Conservation (phyloP, 805 yeast genomes). For the Jamesozyma lodderae region DNA sequence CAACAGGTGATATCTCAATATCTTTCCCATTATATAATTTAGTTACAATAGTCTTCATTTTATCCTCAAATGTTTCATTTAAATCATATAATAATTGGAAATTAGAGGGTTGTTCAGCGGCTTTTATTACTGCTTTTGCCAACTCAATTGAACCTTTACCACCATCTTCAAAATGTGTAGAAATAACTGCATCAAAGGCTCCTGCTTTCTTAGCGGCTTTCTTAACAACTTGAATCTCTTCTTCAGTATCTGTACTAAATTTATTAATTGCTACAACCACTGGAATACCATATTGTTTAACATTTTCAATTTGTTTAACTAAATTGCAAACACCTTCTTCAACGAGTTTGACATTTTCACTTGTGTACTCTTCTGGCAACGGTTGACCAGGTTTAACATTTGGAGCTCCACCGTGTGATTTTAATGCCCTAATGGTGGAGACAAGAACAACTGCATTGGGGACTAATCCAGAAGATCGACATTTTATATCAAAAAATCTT, state of each 20-base stretch:
- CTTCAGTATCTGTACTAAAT: conserved; percentile 71
- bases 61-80: conserved; percentile 56
- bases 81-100: conserved; percentile 63
- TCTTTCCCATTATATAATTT: conserved; percentile 73
- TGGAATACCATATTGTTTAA: conserved; percentile 76
- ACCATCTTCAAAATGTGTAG: conserved; percentile 95
- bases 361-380: conserved; percentile 69
- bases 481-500: conserved; percentile 89
- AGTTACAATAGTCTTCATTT: conserved; percentile 56
- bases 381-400: conserved; percentile 91
- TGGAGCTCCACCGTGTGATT: conserved; percentile 95
- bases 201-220: conserved; percentile 84
- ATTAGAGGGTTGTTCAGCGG: conserved; percentile 42
- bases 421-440: conserved; percentile 94
- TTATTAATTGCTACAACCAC: conserved; percentile 92
- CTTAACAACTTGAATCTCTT: conserved; percentile 72
- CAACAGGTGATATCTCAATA: conserved; percentile 60
- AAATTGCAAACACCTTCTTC: conserved; percentile 77
- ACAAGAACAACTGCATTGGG: conserved; percentile 92
- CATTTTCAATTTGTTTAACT: conserved; percentile 83
- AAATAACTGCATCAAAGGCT: conserved; percentile 80
- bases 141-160: conserved; percentile 81
- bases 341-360: conserved; percentile 73
- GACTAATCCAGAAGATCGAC: conserved; percentile 77
- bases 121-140: conserved; percentile 75